A percentile compares a stretch with the other conserved stretches of the same genome.
Evolutionary conservation across 1,284 basidiomycete species (phyloP).

Genomic region (Boletellus deceptivus): DNA sequence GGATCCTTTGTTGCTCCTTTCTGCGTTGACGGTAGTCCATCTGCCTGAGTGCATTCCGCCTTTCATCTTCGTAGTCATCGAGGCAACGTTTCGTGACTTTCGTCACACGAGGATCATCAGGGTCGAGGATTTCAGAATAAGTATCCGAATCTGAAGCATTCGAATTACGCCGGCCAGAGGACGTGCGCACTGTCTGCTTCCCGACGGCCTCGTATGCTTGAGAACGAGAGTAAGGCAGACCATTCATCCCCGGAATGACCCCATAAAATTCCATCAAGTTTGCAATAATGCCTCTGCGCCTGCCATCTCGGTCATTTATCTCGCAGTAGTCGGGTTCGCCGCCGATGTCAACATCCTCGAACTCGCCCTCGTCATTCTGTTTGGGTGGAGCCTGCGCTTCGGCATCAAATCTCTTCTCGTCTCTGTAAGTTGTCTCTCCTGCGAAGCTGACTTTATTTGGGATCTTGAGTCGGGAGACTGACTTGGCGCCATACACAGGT

Average conservation of each 20-base stretch:
- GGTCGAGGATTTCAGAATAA: slow-evolving; percentile 49
- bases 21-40: slow-evolving; percentile 66
- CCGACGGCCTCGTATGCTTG: slow-evolving; percentile 17
- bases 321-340: slow-evolving; percentile 14
- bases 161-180: slow-evolving; percentile 17
- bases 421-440: slow-evolving; percentile 10
- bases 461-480: slow-evolving; percentile 12
- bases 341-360: slow-evolving; percentile 7
- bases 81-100: slow-evolving; percentile 42
- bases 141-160: slow-evolving; percentile 27
- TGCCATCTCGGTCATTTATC: slow-evolving; percentile 27
- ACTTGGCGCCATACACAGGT: slow-evolving; percentile 36
- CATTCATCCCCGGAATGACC: slow-evolving; percentile 23
- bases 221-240: slow-evolving; percentile 31
- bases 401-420: slow-evolving; percentile 20
- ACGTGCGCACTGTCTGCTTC: slow-evolving; percentile 4
- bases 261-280: slow-evolving; percentile 58
- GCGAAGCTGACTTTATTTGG: slow-evolving; percentile 27
- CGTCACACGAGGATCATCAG: slow-evolving; percentile 54
- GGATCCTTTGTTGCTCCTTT: slow-evolving; percentile 59
- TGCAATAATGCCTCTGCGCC: slow-evolving; percentile 37
- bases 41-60: slow-evolving; percentile 52
- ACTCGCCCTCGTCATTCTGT: slow-evolving; percentile 2
- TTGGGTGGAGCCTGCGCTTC: slow-evolving; percentile 22
- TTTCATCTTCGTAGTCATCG: slow-evolving; percentile 59